Base-by-base conservation (phyloP, 192 early-diverging fungal species). In the Linnemannia schmuckeri region DNA sequence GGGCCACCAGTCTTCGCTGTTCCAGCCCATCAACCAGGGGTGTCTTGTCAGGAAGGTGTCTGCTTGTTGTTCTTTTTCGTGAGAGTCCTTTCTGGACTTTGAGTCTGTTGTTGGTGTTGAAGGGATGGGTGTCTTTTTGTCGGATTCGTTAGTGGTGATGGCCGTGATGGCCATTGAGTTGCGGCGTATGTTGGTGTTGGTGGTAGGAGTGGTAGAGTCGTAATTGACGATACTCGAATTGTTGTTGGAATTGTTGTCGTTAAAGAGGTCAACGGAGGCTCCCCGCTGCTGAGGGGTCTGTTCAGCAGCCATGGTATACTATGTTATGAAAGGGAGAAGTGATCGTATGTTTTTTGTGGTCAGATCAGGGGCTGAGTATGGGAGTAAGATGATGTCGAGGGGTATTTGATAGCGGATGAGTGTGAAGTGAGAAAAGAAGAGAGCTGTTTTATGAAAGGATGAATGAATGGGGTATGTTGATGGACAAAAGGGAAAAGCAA, bases 1-100 rank as follows among this genome's bases (percentile, higher is more conserved):
- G 20, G 90, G 73, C 90, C 89, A 89, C 90, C 90, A 91, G 72
- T 91, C 90, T 55, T 91, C 90, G 5, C 78, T 74, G 76, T 91
- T 91, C 90, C 90, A 91, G 80, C 90, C 89, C 42, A 89, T 75
- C 15, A 88, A 72, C 82, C 82, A 91, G 35, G 77, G 55, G 52
- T 83, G 77, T 22, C 49, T 30, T 47, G 46, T 35, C 13, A 41
- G 54, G 41, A 79, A 79, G 38, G 46, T 72, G 37, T 57, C 20
- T n/a, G 46, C n/a, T 41, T 70, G 24, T 33, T 57, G 44, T 68
- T 68, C 22, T 8, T 66, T 30, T 70, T 70, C 35, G 54, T 46
- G 1, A 13, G 13, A 15, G 44, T 74, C 46, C 18, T 40, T n/a
- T 37, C 61, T 75, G 74, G 49, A 18, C 22, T 33, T n/a, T 20